phyloP scores from a whole-genome alignment of 306 rosid species.

The Lagenaria siceraria region DNA sequence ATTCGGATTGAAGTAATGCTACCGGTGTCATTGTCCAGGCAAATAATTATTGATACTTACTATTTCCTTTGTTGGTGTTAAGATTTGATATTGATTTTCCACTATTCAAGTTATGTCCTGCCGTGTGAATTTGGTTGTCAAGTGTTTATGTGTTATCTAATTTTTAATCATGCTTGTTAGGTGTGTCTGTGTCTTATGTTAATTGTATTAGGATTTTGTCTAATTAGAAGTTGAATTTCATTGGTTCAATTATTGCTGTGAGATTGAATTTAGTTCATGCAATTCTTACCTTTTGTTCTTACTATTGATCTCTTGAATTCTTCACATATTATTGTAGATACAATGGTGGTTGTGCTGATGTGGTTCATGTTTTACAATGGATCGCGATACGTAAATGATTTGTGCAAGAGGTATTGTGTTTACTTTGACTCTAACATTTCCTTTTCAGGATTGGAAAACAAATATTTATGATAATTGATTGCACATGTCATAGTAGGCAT shows the following conservation, averaged over 20 bases:
- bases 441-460: background rate
- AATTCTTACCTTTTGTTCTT: background rate
- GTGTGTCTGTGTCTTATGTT: background rate
- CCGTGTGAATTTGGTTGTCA: background rate
- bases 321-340: conserved; percentile 36
- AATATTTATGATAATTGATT: background rate
- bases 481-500: background rate
- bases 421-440: background rate
- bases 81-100: background rate
- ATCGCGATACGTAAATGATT: conserved; percentile 28
- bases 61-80: background rate
- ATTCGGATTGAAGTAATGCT: background rate
- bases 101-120: background rate
- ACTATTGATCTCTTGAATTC: conserved; percentile 25
- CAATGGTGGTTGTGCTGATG: conserved; percentile 54
- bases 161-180: background rate
- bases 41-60: background rate
- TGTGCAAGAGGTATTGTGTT: conserved; percentile 48
- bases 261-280: background rate
- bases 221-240: background rate
- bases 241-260: background rate
- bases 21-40: background rate
- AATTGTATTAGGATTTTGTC: background rate
- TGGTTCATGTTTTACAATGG: conserved; percentile 57
- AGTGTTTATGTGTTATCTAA: background rate